Evolutionary conservation across 2,329 filamentous ascomycete genomes (phyloP).

Genomic region (Penicillium sp.): DNA sequence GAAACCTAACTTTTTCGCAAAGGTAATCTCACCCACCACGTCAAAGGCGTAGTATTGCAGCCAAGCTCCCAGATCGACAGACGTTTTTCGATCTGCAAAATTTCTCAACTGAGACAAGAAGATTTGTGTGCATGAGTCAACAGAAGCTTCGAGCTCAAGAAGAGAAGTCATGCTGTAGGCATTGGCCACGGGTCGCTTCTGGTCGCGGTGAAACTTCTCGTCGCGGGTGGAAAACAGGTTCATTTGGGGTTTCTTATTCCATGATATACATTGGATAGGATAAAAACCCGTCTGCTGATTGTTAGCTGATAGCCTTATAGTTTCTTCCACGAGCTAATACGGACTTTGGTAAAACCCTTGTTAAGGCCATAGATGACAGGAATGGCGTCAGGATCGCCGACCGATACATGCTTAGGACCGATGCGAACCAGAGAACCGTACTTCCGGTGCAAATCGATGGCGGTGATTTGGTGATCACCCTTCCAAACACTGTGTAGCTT

Average conservation of each 20-base stretch:
- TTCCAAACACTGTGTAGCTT: conserved; percentile 20
- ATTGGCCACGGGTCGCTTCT: conserved; percentile 23
- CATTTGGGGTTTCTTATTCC: conserved; percentile 22
- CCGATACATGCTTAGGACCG: background rate
- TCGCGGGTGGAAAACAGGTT: conserved; percentile 24
- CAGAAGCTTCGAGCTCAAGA: conserved; percentile 23
- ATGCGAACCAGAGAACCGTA: conserved; percentile 28
- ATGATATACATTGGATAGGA: conserved; percentile 22
- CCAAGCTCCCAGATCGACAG: conserved; percentile 19
- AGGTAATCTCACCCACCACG: conserved; percentile 43
- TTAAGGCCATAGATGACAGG: conserved; percentile 12
- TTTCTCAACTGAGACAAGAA: conserved; percentile 17
- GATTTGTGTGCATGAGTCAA: conserved; percentile 27
- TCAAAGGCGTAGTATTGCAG: conserved; percentile 42
- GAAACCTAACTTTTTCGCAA: conserved; percentile 44
- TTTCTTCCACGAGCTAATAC: background rate
- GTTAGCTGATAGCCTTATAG: background rate
- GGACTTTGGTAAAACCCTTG: conserved; percentile 17
- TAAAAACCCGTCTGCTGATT: conserved; percentile 16
- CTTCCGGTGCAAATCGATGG: conserved; percentile 28
- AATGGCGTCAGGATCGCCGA: conserved; percentile 12
- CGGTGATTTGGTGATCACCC: conserved; percentile 14
- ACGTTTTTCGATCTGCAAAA: conserved; percentile 7
- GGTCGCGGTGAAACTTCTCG: conserved; percentile 18
- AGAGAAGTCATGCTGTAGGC: conserved; percentile 30